These are phyloP conservation scores for Saccharomyces hybrid DNA, from an alignment of 1,139 yeast genomes.

Conservation along the genomic window DNA sequence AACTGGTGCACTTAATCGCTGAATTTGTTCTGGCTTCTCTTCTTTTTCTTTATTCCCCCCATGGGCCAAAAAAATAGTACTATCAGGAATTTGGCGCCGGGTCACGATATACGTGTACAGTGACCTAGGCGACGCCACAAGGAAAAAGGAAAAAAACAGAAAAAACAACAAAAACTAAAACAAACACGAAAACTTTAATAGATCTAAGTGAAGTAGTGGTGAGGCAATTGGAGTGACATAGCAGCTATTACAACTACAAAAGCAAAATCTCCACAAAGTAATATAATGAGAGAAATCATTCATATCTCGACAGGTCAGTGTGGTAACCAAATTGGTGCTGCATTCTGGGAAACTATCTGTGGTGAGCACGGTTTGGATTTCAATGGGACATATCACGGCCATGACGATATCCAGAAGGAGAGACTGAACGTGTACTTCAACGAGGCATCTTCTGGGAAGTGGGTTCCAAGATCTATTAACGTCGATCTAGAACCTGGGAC, in stretches of 20 bases:
- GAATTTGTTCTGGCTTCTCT: neutral
- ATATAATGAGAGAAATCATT: conserved; percentile 57
- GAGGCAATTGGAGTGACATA: neutral
- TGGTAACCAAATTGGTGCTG: conserved; percentile 99
- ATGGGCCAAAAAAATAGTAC: neutral
- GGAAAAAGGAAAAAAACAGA: neutral
- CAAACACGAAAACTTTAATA: too few species aligned
- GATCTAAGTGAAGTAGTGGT: neutral
- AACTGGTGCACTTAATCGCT: neutral
- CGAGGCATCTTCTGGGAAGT: conserved; percentile 73
- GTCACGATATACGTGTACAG: neutral
- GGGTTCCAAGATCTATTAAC: conserved; percentile 87
- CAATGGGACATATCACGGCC: conserved; percentile 69
- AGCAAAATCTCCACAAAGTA: conserved; percentile 1
- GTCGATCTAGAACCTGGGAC: conserved; percentile 94
- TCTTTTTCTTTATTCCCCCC: neutral
- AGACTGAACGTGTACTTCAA: conserved; percentile 41
- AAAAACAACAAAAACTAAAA: neutral
- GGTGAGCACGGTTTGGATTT: conserved; percentile 93
- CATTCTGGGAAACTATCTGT: conserved; percentile 95
- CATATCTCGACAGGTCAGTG: conserved; percentile 98
- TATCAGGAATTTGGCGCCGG: neutral
- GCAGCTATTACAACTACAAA: conserved; percentile 1
- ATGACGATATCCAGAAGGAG: conserved; percentile 52
- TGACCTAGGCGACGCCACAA: neutral